Conservation (phyloP, 139 green algal species). For the Chlamydomonas sphaeroides region DNA sequence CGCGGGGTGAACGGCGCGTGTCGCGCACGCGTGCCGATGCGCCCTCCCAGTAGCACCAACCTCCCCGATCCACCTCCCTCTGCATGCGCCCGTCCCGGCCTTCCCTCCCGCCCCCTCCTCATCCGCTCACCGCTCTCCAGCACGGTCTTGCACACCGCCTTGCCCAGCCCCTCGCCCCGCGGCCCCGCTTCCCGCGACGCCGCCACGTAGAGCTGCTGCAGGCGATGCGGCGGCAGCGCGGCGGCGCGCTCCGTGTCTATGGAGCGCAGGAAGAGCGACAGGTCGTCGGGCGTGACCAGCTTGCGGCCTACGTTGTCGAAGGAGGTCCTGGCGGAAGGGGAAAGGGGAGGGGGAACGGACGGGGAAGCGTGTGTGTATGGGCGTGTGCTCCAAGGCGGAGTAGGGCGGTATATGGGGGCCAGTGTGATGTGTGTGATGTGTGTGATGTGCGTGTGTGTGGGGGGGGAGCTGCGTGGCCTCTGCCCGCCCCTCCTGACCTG, state of each 20-base stretch:
- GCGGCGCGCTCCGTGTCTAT: constrained; percentile 23
- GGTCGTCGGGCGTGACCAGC: constrained; percentile 31
- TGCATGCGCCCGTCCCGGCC: neutral
- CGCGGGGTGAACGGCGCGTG: too few species aligned
- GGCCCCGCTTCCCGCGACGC: constrained; percentile 7
- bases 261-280: constrained; percentile 14
- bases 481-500: too few species aligned
- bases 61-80: neutral
- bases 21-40: too few species aligned
- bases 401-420: too few species aligned
- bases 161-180: neutral
- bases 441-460: too few species aligned
- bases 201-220: constrained; percentile 18
- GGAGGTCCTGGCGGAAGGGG: neutral
- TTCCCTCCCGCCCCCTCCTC: neutral
- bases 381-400: too few species aligned
- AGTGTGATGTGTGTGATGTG: too few species aligned
- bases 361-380: neutral
- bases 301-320: constrained; percentile 22
- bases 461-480: too few species aligned
- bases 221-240: neutral
- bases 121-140: constrained; percentile 27
- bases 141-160: constrained; percentile 7
- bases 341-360: neutral
- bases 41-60: too few species aligned